A percentile compares a stretch with the other conserved stretches of the same genome.
These are phyloP conservation scores for Pseudogymnoascus sp. DNA, from an alignment of 2,329 filamentous ascomycete species.

Conservation along the genomic window DNA sequence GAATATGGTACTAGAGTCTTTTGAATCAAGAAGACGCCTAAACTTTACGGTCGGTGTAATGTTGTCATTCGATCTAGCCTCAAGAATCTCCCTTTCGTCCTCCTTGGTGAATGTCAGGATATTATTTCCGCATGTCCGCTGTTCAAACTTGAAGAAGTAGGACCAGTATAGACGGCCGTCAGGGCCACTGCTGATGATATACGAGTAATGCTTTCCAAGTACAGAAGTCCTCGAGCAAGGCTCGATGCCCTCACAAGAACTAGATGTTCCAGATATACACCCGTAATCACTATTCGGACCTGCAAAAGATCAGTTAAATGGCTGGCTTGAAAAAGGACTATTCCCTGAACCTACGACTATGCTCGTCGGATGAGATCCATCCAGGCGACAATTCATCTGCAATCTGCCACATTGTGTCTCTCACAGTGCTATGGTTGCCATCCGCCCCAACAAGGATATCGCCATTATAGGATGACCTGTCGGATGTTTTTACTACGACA, in stretches of 20 bases:
- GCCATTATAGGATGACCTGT: conserved; percentile 27
- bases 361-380: conserved; percentile 19
- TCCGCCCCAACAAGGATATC: conserved; percentile 34
- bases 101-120: conserved; percentile 25
- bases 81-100: conserved; percentile 21
- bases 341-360: conserved; percentile 11
- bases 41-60: conserved; percentile 23
- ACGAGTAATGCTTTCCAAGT: conserved; percentile 16
- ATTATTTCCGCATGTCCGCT: conserved; percentile 17
- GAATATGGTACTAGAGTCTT: conserved; percentile 19
- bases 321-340: conserved; percentile 16
- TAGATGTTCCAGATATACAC: conserved; percentile 13
- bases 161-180: conserved; percentile 18
- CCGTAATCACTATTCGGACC: background rate
- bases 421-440: conserved; percentile 33
- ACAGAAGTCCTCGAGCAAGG: background rate
- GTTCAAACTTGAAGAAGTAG: conserved; percentile 19
- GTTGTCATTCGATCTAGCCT: conserved; percentile 18
- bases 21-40: conserved; percentile 22
- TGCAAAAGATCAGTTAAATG: background rate
- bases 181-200: conserved; percentile 17
- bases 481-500: conserved; percentile 27
- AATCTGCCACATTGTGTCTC: conserved; percentile 27
- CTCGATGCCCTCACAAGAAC: conserved; percentile 6
- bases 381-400: conserved; percentile 21